A percentile compares a stretch with the other conserved stretches of the same genome.
These are phyloP conservation scores for Aspergillus olivimuriae DNA, from an alignment of 495 filamentous ascomycete species.

Conservation along the genomic window DNA sequence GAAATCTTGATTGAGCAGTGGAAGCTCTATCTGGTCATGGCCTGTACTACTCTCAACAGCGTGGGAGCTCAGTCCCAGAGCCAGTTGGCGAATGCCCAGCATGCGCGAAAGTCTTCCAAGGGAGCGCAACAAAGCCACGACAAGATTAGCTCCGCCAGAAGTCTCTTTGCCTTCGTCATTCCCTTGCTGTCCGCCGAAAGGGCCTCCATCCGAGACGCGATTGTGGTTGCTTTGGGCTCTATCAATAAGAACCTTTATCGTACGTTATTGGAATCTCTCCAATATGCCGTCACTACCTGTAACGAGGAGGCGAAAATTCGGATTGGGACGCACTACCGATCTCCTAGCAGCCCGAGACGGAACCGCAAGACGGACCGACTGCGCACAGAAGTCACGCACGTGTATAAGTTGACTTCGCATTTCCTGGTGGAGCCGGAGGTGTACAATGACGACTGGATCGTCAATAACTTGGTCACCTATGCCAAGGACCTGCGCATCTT, in stretches of 20 bases:
- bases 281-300: conserved; percentile 71
- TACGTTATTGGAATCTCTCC: conserved; percentile 82
- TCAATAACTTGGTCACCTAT: conserved; percentile 83
- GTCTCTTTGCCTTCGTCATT: conserved; percentile 84
- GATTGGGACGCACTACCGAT: conserved; percentile 67
- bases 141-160: conserved; percentile 80
- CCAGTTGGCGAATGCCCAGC: conserved; percentile 59
- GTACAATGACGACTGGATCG: conserved; percentile 85
- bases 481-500: conserved; percentile 90
- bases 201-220: conserved; percentile 73
- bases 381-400: conserved; percentile 89
- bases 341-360: conserved; percentile 65
- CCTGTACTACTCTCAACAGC: conserved; percentile 89
- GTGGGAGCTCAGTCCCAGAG: conserved; percentile 61
- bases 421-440: conserved; percentile 76
- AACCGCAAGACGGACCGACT: conserved; percentile 77
- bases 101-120: conserved; percentile 79
- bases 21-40: conserved; percentile 97
- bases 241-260: conserved; percentile 96
- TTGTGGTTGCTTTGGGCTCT: conserved; percentile 86
- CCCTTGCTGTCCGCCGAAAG: conserved; percentile 75
- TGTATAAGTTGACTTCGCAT: conserved; percentile 89
- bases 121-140: conserved; percentile 59
- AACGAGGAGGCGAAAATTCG: conserved; percentile 86
- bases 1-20: conserved; percentile 93